Percentiles rank a stretch among this genome's conserved stretches.
phyloP scores from a whole-genome alignment of 441 rosid genomes.

The Euphorbia celastroides region DNA sequence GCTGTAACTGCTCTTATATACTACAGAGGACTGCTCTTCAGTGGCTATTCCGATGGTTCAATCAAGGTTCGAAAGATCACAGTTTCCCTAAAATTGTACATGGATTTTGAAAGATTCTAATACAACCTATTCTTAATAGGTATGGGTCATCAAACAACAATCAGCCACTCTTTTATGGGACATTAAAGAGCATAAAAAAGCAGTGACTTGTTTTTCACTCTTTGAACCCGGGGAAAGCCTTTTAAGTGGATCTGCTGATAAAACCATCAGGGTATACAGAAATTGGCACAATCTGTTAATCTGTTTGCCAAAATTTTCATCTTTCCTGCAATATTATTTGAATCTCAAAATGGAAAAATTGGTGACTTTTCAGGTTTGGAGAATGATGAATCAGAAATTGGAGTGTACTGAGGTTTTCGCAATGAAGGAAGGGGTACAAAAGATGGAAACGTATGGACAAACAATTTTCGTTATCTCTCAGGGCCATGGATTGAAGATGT shows the following conservation, averaged over 20 bases:
- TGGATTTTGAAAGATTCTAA: not conserved
- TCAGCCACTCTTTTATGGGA: slow-evolving; percentile 57
- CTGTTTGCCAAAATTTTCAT: not conserved
- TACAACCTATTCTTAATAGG: slow-evolving; percentile 28
- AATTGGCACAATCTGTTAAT: not conserved
- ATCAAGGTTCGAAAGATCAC: slow-evolving; percentile 43
- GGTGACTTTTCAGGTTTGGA: slow-evolving; percentile 56
- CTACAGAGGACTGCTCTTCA: slow-evolving; percentile 74
- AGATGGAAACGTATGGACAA: slow-evolving; percentile 51
- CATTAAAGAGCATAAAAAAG: slow-evolving; percentile 67
- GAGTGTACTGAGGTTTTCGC: slow-evolving; percentile 66
- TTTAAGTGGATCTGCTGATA: slow-evolving; percentile 85
- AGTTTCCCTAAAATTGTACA: not conserved
- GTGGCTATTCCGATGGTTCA: slow-evolving; percentile 90
- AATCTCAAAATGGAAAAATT: not conserved
- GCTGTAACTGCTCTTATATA: slow-evolving; percentile 82
- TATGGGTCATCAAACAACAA: slow-evolving; percentile 67
- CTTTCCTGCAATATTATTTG: not conserved
- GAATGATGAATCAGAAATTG: slow-evolving; percentile 52
- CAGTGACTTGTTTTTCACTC: slow-evolving; percentile 78
- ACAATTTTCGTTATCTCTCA: slow-evolving; percentile 47
- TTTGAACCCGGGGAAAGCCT: slow-evolving; percentile 70
- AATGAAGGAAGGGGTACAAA: slow-evolving; percentile 54
- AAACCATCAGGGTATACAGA: slow-evolving; percentile 55
- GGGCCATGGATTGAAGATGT: slow-evolving; percentile 56